Conservation (phyloP, 306 rosid species). For the Lathyrus aphaca region DNA sequence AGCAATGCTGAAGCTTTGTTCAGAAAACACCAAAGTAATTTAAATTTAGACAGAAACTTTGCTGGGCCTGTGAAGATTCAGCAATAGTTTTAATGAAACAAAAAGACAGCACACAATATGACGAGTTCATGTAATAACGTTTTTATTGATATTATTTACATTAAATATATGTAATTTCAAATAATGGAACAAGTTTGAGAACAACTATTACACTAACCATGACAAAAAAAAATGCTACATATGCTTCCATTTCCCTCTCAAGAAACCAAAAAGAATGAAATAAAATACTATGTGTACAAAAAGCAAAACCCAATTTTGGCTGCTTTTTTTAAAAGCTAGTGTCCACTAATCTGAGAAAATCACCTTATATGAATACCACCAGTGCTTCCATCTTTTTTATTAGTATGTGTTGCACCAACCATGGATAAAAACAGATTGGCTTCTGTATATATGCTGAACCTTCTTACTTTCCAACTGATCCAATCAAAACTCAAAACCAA, state of each 20-base stretch:
- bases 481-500: not conserved
- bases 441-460: constrained; percentile 12
- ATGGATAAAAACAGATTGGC: constrained; percentile 36
- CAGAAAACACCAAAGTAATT: constrained; percentile 23
- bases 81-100: constrained; percentile 23
- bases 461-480: constrained; percentile 4
- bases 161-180: constrained; percentile 28
- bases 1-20: constrained; percentile 51
- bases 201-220: constrained; percentile 29
- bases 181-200: constrained; percentile 9
- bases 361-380: constrained; percentile 23
- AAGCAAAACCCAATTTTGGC: constrained; percentile 33
- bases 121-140: not conserved
- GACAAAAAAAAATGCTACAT: constrained; percentile 29
- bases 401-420: constrained; percentile 35
- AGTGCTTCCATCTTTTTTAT: constrained; percentile 36
- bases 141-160: constrained; percentile 44
- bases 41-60: constrained; percentile 26
- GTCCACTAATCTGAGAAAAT: constrained; percentile 21
- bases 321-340: constrained; percentile 4
- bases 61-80: constrained; percentile 3
- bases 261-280: constrained; percentile 13
- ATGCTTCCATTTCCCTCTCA: constrained; percentile 33
- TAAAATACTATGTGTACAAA: constrained; percentile 19
- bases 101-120: not conserved